Evolutionary conservation across 805 yeast species (phyloP).

Genomic region (Crinitomyces ghanaensis): DNA sequence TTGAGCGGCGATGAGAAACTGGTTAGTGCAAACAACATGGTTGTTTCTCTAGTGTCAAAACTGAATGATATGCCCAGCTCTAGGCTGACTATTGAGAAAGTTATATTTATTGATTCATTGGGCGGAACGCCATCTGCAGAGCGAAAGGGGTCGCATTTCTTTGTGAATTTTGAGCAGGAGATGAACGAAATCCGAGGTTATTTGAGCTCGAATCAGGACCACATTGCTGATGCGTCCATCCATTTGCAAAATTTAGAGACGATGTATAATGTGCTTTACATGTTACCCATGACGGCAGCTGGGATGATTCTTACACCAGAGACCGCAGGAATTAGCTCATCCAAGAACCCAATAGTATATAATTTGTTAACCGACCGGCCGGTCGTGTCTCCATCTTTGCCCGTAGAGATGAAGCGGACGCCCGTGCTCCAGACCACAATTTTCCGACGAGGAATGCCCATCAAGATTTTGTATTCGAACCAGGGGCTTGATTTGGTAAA

Average conservation of each 20-base stretch:
- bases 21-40: conserved; percentile 30
- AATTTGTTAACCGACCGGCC: conserved; percentile 89
- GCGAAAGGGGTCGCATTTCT: conserved; percentile 68
- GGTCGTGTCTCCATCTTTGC: conserved; percentile 79
- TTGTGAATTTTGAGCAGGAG: conserved; percentile 77
- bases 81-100: conserved; percentile 55
- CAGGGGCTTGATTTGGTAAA: conserved; percentile 32
- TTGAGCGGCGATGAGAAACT: conserved; percentile 32
- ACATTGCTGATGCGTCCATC: conserved; percentile 35
- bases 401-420: conserved; percentile 47
- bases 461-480: conserved; percentile 30
- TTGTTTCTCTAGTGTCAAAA: conserved; percentile 30
- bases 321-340: conserved; percentile 43
- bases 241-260: conserved; percentile 60
- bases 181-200: conserved; percentile 48
- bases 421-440: conserved; percentile 68
- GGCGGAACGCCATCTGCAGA: conserved; percentile 93
- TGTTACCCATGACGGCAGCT: conserved; percentile 47
- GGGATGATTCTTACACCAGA: conserved; percentile 82
- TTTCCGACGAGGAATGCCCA: conserved; percentile 61
- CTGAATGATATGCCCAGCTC: conserved; percentile 19
- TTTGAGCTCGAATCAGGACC: conserved; percentile 40
- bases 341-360: conserved; percentile 76
- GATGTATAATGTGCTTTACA: conserved; percentile 45
- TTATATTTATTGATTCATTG: conserved; percentile 61